phyloP scores from a whole-genome alignment of 2,329 filamentous ascomycete genomes.

The Ciborinia camelliae region DNA sequence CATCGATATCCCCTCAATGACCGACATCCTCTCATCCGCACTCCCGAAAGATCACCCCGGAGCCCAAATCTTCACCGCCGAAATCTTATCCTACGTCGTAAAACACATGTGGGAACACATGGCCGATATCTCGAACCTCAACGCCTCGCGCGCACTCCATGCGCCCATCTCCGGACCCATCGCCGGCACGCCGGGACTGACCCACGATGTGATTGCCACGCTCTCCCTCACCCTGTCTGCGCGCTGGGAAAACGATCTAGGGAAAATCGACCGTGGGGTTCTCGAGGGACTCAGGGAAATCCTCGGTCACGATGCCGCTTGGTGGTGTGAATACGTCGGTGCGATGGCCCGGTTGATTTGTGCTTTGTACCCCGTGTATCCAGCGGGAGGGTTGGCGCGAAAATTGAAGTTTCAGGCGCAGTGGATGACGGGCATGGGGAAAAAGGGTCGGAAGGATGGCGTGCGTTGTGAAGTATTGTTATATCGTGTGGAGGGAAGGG shows the following conservation, averaged over 20 bases:
- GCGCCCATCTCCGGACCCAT: slow-evolving; percentile 66
- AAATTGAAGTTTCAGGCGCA: not conserved
- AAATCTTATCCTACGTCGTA: slow-evolving; percentile 45
- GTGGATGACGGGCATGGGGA: not conserved
- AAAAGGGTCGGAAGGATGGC: slow-evolving; percentile 12
- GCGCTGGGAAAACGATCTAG: slow-evolving; percentile 65
- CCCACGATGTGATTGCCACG: slow-evolving; percentile 67
- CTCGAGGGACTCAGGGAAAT: slow-evolving; percentile 30
- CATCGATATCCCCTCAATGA: slow-evolving; percentile 16
- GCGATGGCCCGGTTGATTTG: slow-evolving; percentile 1
- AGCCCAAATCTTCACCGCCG: slow-evolving; percentile 43
- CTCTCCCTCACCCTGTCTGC: slow-evolving; percentile 70
- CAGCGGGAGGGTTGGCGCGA: not conserved
- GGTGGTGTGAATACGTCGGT: slow-evolving; percentile 38
- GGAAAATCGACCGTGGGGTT: slow-evolving; percentile 43
- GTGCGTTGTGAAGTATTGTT: not conserved
- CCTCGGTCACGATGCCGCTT: slow-evolving; percentile 31
- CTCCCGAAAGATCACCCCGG: slow-evolving; percentile 23
- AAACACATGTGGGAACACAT: slow-evolving; percentile 50
- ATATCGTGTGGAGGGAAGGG: not conserved
- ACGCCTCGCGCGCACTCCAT: slow-evolving; percentile 69
- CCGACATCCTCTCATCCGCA: slow-evolving; percentile 19
- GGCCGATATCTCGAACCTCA: slow-evolving; percentile 49
- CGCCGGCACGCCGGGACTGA: slow-evolving; percentile 63
- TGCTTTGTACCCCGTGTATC: not conserved